Conservation (phyloP, 2,329 filamentous ascomycete species). For the Colletotrichum costaricense region DNA sequence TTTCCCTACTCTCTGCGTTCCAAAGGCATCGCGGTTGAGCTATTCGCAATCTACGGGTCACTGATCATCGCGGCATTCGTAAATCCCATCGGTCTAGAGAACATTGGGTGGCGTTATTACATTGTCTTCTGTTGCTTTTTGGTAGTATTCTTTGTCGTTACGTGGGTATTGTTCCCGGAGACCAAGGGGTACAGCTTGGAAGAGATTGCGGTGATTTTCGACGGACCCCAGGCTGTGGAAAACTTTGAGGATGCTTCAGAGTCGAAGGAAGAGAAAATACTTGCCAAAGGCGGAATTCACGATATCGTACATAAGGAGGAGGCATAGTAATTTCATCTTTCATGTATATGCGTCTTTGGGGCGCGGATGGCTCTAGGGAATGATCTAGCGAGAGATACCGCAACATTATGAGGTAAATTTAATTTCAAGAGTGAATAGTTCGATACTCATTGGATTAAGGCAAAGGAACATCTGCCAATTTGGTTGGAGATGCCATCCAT, state of each 20-base stretch:
- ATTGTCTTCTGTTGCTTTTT: slow-evolving; percentile 49
- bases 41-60: slow-evolving; percentile 41
- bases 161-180: slow-evolving; percentile 49
- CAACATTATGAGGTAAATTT: too few species aligned
- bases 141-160: slow-evolving; percentile 42
- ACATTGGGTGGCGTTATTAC: slow-evolving; percentile 54
- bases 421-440: too few species aligned
- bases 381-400: background rate
- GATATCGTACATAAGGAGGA: slow-evolving; percentile 19
- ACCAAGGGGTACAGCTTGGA: slow-evolving; percentile 42
- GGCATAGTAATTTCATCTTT: background rate
- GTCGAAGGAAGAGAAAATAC: slow-evolving; percentile 16
- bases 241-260: slow-evolving; percentile 19
- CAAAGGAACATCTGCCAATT: too few species aligned
- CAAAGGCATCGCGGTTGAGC: slow-evolving; percentile 41
- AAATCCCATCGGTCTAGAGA: slow-evolving; percentile 50
- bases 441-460: too few species aligned
- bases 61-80: slow-evolving; percentile 47
- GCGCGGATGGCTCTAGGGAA: background rate
- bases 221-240: slow-evolving; percentile 29
- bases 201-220: slow-evolving; percentile 44
- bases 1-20: slow-evolving; percentile 37
- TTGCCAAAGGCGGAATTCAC: slow-evolving; percentile 2
- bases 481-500: too few species aligned
- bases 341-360: too few species aligned